Base-by-base conservation (phyloP, 345 rosid genomes). In the Heritiera fomes region DNA sequence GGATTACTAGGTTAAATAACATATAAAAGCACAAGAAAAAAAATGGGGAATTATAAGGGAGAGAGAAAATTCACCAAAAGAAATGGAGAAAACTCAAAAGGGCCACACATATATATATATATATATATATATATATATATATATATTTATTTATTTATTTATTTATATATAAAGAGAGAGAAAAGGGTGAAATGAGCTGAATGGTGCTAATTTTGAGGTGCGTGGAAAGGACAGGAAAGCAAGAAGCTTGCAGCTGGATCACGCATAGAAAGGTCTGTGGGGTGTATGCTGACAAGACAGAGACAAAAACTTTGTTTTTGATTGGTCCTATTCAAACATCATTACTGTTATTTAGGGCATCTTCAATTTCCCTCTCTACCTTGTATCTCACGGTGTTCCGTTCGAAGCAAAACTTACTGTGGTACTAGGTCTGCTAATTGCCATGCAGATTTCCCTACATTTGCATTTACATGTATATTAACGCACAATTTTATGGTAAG, bases 381-480 rank as follows among this genome's bases (percentile, higher is more conserved):
- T 80, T 70, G 77, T 69, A 55, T 50, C 45, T 64, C 32, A 80
- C 80, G 78, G 73, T 66, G 71, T 13, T 23, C n/a, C 58, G 34
- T 49, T 12, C 9, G 3, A 9, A 41, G 9, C 7, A 53, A 53
- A 18, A 30, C 1, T 18, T 8, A 8, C 8, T 52, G 17, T 52
- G 45, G 75, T 52, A 71, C 60, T 0, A 23, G 28, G 28, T 50
- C 2, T 40, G 43, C 43, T 4, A 4, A 52, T 32, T 62, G 78
- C 61, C 78, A 63, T 76, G 49, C 71, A 63, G 62, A 52, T 17
- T 72, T 52, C 17, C 17, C 23, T 5, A 14, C 43, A 45, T 46
- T 34, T 34, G 38, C 38, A 34, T 34, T 34, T 34, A 34, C 38
- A 34, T 34, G 3, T 34, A 34, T 34, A 34, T 34, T 34, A 34